Evolutionary conservation across 140 eudicot genomes (phyloP).

Genomic region (Stevia rebaudiana): DNA sequence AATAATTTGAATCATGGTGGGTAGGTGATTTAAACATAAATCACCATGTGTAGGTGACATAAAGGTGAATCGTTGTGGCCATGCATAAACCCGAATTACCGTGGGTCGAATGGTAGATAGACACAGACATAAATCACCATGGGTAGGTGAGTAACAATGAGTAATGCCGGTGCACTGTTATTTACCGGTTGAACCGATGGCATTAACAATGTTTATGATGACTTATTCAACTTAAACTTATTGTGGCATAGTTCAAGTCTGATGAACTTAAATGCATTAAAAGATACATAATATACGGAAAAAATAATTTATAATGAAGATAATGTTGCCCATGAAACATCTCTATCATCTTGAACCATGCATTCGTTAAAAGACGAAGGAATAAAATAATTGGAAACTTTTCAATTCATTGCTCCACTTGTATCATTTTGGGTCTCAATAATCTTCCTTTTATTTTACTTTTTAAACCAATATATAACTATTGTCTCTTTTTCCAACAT

Average conservation of each 20-base stretch:
- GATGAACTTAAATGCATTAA: background rate
- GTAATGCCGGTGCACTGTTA: no score
- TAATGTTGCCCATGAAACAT: conserved; percentile 12
- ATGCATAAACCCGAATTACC: no score
- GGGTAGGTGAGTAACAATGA: no score
- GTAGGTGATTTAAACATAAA: no score
- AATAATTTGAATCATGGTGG: no score
- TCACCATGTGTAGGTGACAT: no score
- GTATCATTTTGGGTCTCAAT: conserved; percentile 17
- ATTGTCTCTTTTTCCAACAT: conserved; percentile 12
- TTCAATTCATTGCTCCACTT: conserved; percentile 23
- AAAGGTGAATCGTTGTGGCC: no score
- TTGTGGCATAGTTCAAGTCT: background rate
- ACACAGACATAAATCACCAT: no score
- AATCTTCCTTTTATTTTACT: background rate
- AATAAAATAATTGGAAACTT: conserved; percentile 19
- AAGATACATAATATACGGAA: background rate
- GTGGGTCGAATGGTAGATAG: no score
- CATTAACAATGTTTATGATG: no score
- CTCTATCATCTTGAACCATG: conserved; percentile 15
- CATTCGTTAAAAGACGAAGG: conserved; percentile 9
- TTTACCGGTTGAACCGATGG: no score
- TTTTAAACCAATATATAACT: conserved; percentile 4
- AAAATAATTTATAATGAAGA: background rate
- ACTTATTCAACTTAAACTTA: background rate